Evolutionary conservation across 352 stramenopile species (phyloP), one percentile per base, ranked within the genome.

Genomic region (Peronospora tabacina): DNA sequence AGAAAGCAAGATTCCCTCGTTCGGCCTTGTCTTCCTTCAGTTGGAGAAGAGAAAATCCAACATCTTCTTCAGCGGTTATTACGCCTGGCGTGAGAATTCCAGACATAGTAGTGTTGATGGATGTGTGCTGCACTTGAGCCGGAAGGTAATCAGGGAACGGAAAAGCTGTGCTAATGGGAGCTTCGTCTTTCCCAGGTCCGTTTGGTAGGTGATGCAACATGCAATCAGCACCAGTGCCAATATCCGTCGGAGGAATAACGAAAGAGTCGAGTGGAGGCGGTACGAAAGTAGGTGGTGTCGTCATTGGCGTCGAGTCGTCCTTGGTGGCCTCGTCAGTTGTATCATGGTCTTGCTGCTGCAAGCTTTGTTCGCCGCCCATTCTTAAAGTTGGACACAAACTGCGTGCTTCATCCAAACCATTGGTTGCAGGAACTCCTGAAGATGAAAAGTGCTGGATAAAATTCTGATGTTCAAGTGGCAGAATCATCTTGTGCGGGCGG

Each of bases 11-110:
- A 54, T 62, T 42, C n/a, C 56, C 35, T 54, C 39, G 49, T 35
- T 54, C 46, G 3, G 35, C 7, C 30, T 61, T 67, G n/a, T 54
- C 52, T 49, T 60, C 52, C 28, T 66, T 67, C 19, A 58, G 43
- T 7, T 57, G 57, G 7, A 65, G 40, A 19, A 64, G 34, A 16
- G 57, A 20, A 7, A 52, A 20, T 13, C 47, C 32, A 12, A 15
- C 36, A 9, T 40, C 26, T 42, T 53, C 55, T 26, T 52, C 35
- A 24, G 15, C 19, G 24, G 16, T n/a, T 3, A 34, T 19, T 37
- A 44, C 51, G 12, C 10, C 29, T 42, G 50, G 28, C 32, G 35
- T 47, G 24, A n/a, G 19, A n/a, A 58, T 63, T 44, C 15, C 16
- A 22, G 28, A 11, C 33, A 41, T 7, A 28, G 29, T 29, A 6